These are phyloP conservation scores for Aspergillus glaucus DNA, from an alignment of 2,329 filamentous ascomycete genomes.

Conservation along the genomic window DNA sequence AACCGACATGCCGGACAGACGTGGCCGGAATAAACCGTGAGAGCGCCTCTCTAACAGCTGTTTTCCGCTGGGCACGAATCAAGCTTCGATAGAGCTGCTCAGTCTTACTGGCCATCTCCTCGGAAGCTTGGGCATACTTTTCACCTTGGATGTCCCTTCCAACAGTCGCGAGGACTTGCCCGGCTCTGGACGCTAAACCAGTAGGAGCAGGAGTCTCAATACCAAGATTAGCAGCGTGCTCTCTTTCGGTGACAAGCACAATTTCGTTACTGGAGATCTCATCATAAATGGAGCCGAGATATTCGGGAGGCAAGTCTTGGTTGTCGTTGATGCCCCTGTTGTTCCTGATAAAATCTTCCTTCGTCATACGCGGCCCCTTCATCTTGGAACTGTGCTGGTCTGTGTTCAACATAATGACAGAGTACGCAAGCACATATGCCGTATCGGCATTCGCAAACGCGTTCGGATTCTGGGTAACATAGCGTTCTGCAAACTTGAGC, in stretches of 20 bases:
- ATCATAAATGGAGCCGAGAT: constrained; percentile 81
- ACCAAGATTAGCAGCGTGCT: constrained; percentile 76
- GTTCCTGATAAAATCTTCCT: constrained; percentile 98
- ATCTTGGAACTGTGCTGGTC: constrained; percentile 90
- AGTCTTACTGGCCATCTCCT: constrained; percentile 78
- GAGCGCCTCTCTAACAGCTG: constrained; percentile 60
- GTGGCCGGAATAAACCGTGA: constrained; percentile 83
- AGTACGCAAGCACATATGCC: constrained; percentile 91
- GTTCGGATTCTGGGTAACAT: constrained; percentile 90
- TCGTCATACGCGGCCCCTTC: constrained; percentile 76
- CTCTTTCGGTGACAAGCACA: constrained; percentile 84
- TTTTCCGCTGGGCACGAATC: constrained; percentile 80
- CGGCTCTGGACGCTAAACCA: constrained; percentile 74
- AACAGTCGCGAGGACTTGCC: constrained; percentile 83
- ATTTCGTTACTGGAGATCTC: constrained; percentile 91
- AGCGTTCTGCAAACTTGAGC: constrained; percentile 96
- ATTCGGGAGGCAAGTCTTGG: constrained; percentile 86
- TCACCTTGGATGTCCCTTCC: constrained; percentile 88
- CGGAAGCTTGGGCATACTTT: constrained; percentile 88
- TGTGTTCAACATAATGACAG: constrained; percentile 93
- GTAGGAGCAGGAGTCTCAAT: constrained; percentile 52
- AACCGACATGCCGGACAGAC: constrained; percentile 88
- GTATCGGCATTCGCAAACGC: constrained; percentile 98
- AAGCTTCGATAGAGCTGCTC: constrained; percentile 89
- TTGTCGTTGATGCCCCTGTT: constrained; percentile 98